Percentiles rank a stretch among this genome's conserved stretches.
These are phyloP conservation scores for Suhomyces bribrorum DNA, from an alignment of 1,139 yeast species.

Conservation along the genomic window DNA sequence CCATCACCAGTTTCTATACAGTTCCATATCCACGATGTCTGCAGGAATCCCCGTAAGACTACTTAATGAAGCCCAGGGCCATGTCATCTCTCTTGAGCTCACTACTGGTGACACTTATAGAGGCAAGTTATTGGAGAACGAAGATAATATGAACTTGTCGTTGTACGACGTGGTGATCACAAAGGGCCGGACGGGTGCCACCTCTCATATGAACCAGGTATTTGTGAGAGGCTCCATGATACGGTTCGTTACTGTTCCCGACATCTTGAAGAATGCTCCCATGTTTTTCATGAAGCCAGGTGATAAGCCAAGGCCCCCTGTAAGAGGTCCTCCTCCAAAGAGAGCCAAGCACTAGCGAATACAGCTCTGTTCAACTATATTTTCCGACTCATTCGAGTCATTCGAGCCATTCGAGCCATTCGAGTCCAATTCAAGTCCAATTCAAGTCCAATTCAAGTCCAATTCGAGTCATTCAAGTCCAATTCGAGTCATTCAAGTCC, in stretches of 20 bases:
- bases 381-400: too few species aligned
- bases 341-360: slow-evolving; percentile 12
- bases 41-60: slow-evolving; percentile 85
- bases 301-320: slow-evolving; percentile 68
- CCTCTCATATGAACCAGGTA: slow-evolving; percentile 78
- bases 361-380: background rate
- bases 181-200: slow-evolving; percentile 62
- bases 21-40: slow-evolving; percentile 31
- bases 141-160: slow-evolving; percentile 93
- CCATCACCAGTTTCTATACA: background rate
- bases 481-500: too few species aligned
- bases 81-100: slow-evolving; percentile 78
- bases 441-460: too few species aligned
- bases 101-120: slow-evolving; percentile 85
- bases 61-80: slow-evolving; percentile 89
- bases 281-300: slow-evolving; percentile 68
- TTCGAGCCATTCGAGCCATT: too few species aligned
- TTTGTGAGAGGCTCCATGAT: slow-evolving; percentile 92
- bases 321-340: slow-evolving; percentile 54
- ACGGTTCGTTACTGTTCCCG: slow-evolving; percentile 83
- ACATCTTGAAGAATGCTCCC: slow-evolving; percentile 83
- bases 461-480: too few species aligned
- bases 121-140: slow-evolving; percentile 81
- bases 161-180: slow-evolving; percentile 82
- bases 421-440: too few species aligned